Evolutionary conservation across 495 filamentous ascomycete species (phyloP).

Genomic region (Neurospora intermedia): DNA sequence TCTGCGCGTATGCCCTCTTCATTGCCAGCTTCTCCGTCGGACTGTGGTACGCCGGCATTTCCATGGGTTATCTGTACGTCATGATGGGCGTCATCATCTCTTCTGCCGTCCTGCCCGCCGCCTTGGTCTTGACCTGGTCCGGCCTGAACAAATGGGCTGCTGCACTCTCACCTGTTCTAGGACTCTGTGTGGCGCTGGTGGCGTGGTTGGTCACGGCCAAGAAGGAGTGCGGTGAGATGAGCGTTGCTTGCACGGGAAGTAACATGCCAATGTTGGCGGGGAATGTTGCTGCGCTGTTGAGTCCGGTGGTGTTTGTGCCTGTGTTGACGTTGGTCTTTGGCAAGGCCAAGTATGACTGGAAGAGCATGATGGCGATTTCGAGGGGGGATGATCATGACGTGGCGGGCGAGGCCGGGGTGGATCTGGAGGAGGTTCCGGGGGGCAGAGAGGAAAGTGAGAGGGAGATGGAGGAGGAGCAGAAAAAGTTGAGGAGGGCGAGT

Average conservation of each 20-base stretch:
- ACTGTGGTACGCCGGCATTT: constrained; percentile 54
- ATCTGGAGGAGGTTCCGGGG: constrained; percentile 59
- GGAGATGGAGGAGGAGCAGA: constrained; percentile 48
- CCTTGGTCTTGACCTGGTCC: constrained; percentile 72
- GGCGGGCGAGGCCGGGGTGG: constrained; percentile 53
- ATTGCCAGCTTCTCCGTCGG: constrained; percentile 82
- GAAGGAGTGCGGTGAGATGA: constrained; percentile 60
- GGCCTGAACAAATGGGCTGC: constrained; percentile 76
- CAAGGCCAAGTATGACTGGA: constrained; percentile 80
- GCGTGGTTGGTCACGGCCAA: constrained; percentile 89
- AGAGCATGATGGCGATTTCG: constrained; percentile 73
- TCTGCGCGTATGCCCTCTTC: constrained; percentile 64
- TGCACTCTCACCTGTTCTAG: constrained; percentile 63
- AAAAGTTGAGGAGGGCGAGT: constrained; percentile 58
- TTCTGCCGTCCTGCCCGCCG: constrained; percentile 72
- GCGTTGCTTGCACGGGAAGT: constrained; percentile 63
- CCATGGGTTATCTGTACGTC: constrained; percentile 59
- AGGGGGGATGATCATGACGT: constrained; percentile 75
- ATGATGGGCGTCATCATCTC: constrained; percentile 91
- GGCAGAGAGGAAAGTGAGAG: constrained; percentile 29
- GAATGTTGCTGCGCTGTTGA: constrained; percentile 66
- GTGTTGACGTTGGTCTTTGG: constrained; percentile 66
- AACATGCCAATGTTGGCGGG: constrained; percentile 89
- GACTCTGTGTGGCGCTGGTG: constrained; percentile 62
- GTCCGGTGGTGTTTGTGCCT: constrained; percentile 69